phyloP scores from a whole-genome alignment of 345 rosid genomes.

The Brassica nigra region DNA sequence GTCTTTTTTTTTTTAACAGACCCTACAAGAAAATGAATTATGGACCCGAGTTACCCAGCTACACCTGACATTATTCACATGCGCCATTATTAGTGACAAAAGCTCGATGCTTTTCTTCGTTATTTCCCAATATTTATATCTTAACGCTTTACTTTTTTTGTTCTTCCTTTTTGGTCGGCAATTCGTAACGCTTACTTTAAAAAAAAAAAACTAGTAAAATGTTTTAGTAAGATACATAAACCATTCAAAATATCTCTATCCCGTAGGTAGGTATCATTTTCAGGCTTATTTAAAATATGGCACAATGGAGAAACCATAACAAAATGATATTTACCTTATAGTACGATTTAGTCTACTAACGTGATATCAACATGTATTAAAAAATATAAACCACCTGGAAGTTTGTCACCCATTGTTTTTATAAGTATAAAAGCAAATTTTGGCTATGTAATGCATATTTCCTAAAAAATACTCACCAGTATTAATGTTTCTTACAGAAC shows the following conservation, averaged over 20 bases:
- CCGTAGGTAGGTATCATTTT: background rate
- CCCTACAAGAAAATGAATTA: background rate
- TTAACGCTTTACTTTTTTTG: background rate
- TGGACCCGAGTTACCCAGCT: constrained; percentile 17
- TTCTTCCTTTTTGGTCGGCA: constrained; percentile 30
- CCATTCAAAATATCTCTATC: constrained; percentile 10
- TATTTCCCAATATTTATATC: constrained; percentile 22
- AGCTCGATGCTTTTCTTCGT: background rate
- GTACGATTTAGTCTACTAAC: background rate
- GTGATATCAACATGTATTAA: background rate
- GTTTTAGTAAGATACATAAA: background rate
- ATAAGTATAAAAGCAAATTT: background rate
- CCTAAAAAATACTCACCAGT: background rate
- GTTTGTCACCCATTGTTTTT: background rate
- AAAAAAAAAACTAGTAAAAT: background rate
- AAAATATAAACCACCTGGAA: background rate
- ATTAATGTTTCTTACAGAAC: background rate
- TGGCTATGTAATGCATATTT: background rate
- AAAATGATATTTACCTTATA: background rate
- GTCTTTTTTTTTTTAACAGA: background rate
- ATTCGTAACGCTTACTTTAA: background rate
- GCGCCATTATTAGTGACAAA: constrained; percentile 28
- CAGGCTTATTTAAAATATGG: background rate
- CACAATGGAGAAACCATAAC: background rate
- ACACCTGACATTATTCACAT: constrained; percentile 41